Base-by-base conservation (phyloP, 2,329 filamentous ascomycete species). In the Pyrenochaeta sp. region DNA sequence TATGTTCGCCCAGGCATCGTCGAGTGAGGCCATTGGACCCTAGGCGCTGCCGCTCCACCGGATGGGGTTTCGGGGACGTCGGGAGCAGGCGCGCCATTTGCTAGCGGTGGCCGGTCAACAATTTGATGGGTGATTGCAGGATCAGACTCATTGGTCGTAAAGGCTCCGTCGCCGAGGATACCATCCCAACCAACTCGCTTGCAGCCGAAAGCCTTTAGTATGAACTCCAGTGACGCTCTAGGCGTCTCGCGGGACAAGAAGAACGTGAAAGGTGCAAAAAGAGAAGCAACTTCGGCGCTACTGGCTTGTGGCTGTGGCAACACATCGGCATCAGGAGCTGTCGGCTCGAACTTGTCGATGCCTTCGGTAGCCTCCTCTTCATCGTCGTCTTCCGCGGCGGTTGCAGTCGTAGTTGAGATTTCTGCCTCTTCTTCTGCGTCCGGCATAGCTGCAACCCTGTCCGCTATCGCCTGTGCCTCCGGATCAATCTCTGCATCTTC, bases 121-220 rank as follows among this genome's bases (percentile, higher is more conserved):
- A 99, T 90, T 77, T 99, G 95, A 78, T 99, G 95, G 28, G 95
- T 99, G 68, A 99, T 98, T 54, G 89, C 84, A 5, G 92, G 87
- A 73, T 99, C 93, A 15, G 87, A 84, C 80, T 98, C 94, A 74
- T 97, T 87, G 50, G 91, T 90, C 32, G 93, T 98, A 81, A 92
- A 99, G 48, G 95, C 91, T 46, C 95, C 95, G 61, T 93, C 93
- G 51, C 95, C 95, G 22, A 97, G 85, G 24, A 96, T 90, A 32
- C 88, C 85, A 73, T 98, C 94, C 95, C 95, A 99, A 42, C 93
- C 95, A 67, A 99, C 90, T 44, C 94, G 88, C 82, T 94, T 97
- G 83, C 94, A 98, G 63, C 95, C 95, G 73, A 98, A 99, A 2
- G 94, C 87, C 73, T 93, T 91, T 52, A 99, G 86, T 53, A 99